Conservation (phyloP, 1,139 yeast species). For the Candida tunisiensis region DNA sequence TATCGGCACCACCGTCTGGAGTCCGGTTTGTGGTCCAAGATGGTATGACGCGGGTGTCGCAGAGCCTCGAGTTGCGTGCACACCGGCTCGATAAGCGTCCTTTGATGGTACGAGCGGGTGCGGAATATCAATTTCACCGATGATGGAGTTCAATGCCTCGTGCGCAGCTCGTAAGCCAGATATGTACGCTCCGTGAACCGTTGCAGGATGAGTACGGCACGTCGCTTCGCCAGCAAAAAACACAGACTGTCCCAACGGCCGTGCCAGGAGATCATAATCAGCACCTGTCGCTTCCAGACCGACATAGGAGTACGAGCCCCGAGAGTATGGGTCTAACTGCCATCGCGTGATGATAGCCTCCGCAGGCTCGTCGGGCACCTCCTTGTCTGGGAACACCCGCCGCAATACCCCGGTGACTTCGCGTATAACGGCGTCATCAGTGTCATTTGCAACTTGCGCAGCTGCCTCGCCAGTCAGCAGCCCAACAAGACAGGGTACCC, state of each 20-base stretch:
- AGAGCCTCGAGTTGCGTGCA: too few relatives aligned
- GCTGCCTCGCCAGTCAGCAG: constrained; percentile 26
- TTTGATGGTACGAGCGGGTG: constrained; percentile 17
- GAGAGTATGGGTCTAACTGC: constrained; percentile 24
- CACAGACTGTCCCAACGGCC: constrained; percentile 20
- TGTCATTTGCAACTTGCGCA: constrained; percentile 12
- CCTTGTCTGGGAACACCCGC: constrained; percentile 12
- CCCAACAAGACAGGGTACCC: constrained; percentile 23
- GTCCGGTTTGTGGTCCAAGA: too few relatives aligned
- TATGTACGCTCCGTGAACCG: constrained; percentile 28
- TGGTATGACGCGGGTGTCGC: too few relatives aligned
- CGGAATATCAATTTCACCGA: constrained; percentile 24
- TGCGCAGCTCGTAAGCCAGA: constrained; percentile 26
- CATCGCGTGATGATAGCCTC: constrained; percentile 26
- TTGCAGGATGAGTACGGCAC: constrained; percentile 24
- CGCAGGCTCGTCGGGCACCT: constrained; percentile 5
- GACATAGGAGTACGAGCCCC: constrained; percentile 26
- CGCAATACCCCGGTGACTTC: constrained; percentile 18
- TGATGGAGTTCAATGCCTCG: constrained; percentile 22
- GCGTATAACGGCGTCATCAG: constrained; percentile 19
- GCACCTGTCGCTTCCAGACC: constrained; percentile 26
- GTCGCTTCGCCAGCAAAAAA: constrained; percentile 31
- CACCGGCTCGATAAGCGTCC: too few relatives aligned
- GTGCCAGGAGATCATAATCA: constrained; percentile 24
- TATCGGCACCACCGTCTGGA: too few relatives aligned